phyloP scores from a whole-genome alignment of 805 yeast genomes.

The Candida railenensis region DNA sequence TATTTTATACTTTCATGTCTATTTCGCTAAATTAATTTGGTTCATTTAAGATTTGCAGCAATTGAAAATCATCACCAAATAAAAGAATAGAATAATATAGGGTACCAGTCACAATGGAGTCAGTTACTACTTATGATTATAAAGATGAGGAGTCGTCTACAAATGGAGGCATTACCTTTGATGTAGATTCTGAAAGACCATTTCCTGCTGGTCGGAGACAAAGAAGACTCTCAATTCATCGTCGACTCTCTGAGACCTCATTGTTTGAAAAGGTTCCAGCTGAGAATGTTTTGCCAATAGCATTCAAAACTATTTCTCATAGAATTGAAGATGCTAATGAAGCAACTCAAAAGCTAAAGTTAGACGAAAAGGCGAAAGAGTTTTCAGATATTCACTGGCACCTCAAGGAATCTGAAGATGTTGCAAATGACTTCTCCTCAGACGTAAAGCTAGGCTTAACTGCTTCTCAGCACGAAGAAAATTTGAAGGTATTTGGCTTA shows the following conservation, averaged over 20 bases:
- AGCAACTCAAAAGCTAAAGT: constrained; percentile 6
- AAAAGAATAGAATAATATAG: too few species aligned
- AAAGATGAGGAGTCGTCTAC: constrained; percentile 1
- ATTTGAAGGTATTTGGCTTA: constrained; percentile 25
- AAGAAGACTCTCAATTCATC: constrained; percentile 6
- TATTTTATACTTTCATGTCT: too few species aligned
- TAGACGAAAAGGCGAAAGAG: constrained; percentile 12
- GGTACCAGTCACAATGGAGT: too few species aligned
- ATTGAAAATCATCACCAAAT: too few species aligned
- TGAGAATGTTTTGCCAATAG: constrained; percentile 30
- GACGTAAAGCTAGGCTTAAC: constrained; percentile 22
- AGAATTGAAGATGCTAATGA: constrained; percentile 25
- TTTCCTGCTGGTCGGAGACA: background rate
- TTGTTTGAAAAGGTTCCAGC: constrained; percentile 20
- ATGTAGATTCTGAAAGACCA: constrained; percentile 1
- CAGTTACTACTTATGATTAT: background rate
- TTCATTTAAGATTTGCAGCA: too few species aligned
- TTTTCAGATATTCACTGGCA: constrained; percentile 32
- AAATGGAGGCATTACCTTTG: constrained; percentile 3
- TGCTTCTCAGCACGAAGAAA: constrained; percentile 9
- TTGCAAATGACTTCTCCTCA: constrained; percentile 22
- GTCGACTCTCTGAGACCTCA: constrained; percentile 5
- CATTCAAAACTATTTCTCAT: constrained; percentile 38
- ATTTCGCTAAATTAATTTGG: too few species aligned
- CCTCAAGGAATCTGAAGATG: constrained; percentile 18